phyloP scores from a whole-genome alignment of 2,329 filamentous ascomycete genomes.

The Colletotrichum karsti region DNA sequence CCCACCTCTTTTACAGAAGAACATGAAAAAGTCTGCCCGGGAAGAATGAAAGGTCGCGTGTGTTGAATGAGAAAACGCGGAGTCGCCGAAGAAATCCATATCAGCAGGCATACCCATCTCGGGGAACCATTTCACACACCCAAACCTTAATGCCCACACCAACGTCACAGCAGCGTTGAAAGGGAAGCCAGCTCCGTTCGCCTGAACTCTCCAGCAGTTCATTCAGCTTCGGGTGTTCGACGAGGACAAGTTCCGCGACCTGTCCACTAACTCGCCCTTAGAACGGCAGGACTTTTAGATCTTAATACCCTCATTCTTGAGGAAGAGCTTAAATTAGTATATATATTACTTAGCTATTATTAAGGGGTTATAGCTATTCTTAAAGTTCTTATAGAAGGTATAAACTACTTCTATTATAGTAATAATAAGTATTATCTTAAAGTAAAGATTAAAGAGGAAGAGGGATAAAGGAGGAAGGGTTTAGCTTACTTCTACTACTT shows the following conservation, averaged over 20 bases:
- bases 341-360: too few relatives aligned
- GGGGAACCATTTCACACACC: background rate
- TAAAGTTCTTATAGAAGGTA: too few relatives aligned
- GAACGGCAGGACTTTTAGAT: too few relatives aligned
- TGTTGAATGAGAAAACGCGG: background rate
- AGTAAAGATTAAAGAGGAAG: too few relatives aligned
- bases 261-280: too few relatives aligned
- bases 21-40: background rate
- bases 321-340: too few relatives aligned
- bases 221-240: background rate
- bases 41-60: background rate
- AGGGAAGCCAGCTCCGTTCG: constrained; percentile 1
- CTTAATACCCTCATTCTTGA: too few relatives aligned
- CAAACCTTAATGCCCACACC: constrained; percentile 10
- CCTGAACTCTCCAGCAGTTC: background rate
- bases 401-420: too few relatives aligned
- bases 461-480: too few relatives aligned
- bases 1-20: background rate
- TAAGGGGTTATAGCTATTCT: too few relatives aligned
- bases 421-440: too few relatives aligned
- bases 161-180: background rate
- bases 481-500: too few relatives aligned
- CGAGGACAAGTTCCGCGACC: background rate
- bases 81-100: background rate
- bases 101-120: constrained; percentile 9